These are phyloP conservation scores for Apiotrichum brassicae DNA, from an alignment of 1,284 basidiomycete species.

Conservation along the genomic window DNA sequence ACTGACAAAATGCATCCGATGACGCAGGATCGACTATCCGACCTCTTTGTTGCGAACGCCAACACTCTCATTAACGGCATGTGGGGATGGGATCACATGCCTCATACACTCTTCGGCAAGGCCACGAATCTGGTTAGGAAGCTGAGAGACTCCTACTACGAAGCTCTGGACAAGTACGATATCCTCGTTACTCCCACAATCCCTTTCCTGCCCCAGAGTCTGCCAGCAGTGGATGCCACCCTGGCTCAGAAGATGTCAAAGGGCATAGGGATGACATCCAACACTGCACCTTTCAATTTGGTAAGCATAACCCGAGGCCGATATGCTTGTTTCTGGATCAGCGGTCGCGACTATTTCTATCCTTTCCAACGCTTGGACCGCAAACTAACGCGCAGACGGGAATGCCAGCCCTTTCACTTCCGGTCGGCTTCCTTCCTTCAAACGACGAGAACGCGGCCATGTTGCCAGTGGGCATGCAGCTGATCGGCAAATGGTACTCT, in stretches of 20 bases:
- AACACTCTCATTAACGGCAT: conserved; percentile 20
- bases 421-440: conserved; percentile 40
- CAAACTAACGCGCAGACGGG: conserved; percentile 29
- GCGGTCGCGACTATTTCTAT: background rate
- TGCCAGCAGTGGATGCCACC: conserved; percentile 7
- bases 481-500: conserved; percentile 38
- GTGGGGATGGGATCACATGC: conserved; percentile 25
- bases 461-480: conserved; percentile 46
- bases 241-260: conserved; percentile 22
- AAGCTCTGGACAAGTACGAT: conserved; percentile 45
- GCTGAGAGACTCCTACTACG: conserved; percentile 48
- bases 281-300: conserved; percentile 32
- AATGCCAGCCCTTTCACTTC: conserved; percentile 41
- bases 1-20: conserved; percentile 46
- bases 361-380: background rate
- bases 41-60: conserved; percentile 13
- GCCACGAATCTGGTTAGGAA: conserved; percentile 43
- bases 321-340: background rate
- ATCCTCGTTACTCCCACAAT: conserved; percentile 51
- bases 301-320: conserved; percentile 13
- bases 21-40: conserved; percentile 48
- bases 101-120: conserved; percentile 23
- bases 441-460: conserved; percentile 31
- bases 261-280: conserved; percentile 21
- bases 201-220: conserved; percentile 20